phyloP scores from a whole-genome alignment of 2,329 filamentous ascomycete genomes.

The Chaetomiaceae sp. region DNA sequence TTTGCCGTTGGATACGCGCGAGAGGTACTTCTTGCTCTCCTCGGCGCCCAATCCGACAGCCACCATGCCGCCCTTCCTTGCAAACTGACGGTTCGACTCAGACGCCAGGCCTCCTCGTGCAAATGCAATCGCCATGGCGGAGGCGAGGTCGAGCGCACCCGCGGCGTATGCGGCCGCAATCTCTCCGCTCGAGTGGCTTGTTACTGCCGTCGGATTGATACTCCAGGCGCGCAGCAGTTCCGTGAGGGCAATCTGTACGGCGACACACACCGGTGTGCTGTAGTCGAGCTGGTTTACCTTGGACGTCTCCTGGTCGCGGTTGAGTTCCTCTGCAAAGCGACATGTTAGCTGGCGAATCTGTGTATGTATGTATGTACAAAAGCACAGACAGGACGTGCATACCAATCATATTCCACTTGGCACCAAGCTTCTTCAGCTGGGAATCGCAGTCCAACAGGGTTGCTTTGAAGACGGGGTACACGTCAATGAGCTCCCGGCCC shows the following conservation, averaged over 20 bases:
- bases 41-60: slow-evolving; percentile 23
- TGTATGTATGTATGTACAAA: too few species aligned
- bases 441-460: slow-evolving; percentile 19
- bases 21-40: slow-evolving; percentile 19
- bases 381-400: too few species aligned
- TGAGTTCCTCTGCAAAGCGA: slow-evolving; percentile 21
- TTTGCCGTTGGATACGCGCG: slow-evolving; percentile 13
- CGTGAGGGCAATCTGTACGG: slow-evolving; percentile 40
- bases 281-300: slow-evolving; percentile 23
- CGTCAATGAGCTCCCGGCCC: slow-evolving; percentile 31
- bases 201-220: slow-evolving; percentile 29
- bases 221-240: slow-evolving; percentile 34
- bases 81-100: slow-evolving; percentile 16
- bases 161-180: slow-evolving; percentile 42
- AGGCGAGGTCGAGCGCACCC: slow-evolving; percentile 27
- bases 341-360: neutral
- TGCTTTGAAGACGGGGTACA: slow-evolving; percentile 23
- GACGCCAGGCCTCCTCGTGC: slow-evolving; percentile 33
- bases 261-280: slow-evolving; percentile 30
- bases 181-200: slow-evolving; percentile 35
- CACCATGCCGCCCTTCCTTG: slow-evolving; percentile 26
- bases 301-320: slow-evolving; percentile 14
- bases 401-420: slow-evolving; percentile 24
- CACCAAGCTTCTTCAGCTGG: slow-evolving; percentile 21
- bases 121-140: slow-evolving; percentile 38